Base-by-base conservation (phyloP, 352 stramenopile genomes). In the Chrysophaeum taylorii region DNA sequence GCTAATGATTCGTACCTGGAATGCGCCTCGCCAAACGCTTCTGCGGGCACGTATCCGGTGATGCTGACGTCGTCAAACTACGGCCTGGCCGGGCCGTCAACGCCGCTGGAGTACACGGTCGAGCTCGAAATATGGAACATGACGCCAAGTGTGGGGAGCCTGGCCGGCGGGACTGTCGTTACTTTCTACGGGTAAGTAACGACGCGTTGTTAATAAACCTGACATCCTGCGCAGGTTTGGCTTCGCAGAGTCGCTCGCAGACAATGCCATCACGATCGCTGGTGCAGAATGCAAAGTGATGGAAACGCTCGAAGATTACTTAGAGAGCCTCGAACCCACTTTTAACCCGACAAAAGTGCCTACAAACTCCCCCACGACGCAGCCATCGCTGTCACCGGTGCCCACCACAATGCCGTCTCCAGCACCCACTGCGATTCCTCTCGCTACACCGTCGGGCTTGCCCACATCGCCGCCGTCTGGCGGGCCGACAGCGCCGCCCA, bases 1-100 rank as follows among this genome's bases (percentile, higher is more conserved):
- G 57, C 54, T 0, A 73, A 73, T 43, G 69, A 73, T 23, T 70
- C 69, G 15, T 70, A 53, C 37, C 25, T 73, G n/a, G 48, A 50
- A n/a, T 73, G 69, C 69, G 69, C 69, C 12, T 48, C 57, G 57
- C 57, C 57, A 2, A 45, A 66, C 57, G 57, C 27, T 23, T 70
- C 69, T 62, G 67, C 60, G 67, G 60, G 37, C 31, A 71, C 35
- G 27, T 52, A 68, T n/a, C 25, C 41, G 37, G 69, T 60, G 14
- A 27, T n/a, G 33, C 39, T 68, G 37, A 63, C 29, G 36, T 35
- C 60, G 61, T 43, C n/a, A 25, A 52, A 45, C 27, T 64, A 41
- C 23, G 69, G 69, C 39, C 39, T 71, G n/a, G 69, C 60, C 12
- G 66, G 69, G 33, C 54, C 53, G 27, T 27, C 36, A 16, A 61